Percentiles rank a stretch among this genome's conserved stretches.
These are phyloP conservation scores for Fraxinus sp. DNA, from an alignment of 305 asterid species.

Conservation along the genomic window DNA sequence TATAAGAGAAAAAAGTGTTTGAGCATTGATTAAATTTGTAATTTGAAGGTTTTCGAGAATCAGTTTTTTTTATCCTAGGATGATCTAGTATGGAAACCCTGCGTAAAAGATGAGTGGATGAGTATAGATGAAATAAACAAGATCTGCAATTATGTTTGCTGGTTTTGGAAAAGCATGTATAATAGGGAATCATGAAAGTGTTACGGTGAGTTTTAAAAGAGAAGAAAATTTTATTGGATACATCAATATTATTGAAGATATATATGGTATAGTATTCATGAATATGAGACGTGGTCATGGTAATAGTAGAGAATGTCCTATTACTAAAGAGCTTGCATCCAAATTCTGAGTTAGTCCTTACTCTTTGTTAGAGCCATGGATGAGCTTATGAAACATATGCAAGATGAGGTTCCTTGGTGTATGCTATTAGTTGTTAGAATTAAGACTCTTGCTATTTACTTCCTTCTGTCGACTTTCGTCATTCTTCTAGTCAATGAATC, in stretches of 20 bases:
- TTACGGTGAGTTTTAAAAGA: not conserved
- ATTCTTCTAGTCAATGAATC: constrained; percentile 15
- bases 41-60: not conserved
- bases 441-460: not conserved
- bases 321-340: not conserved
- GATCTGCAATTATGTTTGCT: not conserved
- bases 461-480: not conserved
- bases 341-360: not conserved
- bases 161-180: not conserved
- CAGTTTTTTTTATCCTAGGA: not conserved
- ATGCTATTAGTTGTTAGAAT: not conserved
- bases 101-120: not conserved
- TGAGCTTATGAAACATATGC: not conserved
- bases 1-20: no score
- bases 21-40: not conserved
- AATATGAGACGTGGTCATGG: not conserved
- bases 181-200: not conserved
- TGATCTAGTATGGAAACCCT: not conserved
- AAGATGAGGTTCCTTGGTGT: not conserved
- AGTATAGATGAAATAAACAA: not conserved
- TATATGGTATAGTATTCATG: not conserved
- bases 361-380: not conserved
- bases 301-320: not conserved
- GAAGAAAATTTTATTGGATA: not conserved
- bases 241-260: not conserved